These are phyloP conservation scores for Aureobasidium sp. DNA, from an alignment of 2,329 filamentous ascomycete genomes.

Conservation along the genomic window DNA sequence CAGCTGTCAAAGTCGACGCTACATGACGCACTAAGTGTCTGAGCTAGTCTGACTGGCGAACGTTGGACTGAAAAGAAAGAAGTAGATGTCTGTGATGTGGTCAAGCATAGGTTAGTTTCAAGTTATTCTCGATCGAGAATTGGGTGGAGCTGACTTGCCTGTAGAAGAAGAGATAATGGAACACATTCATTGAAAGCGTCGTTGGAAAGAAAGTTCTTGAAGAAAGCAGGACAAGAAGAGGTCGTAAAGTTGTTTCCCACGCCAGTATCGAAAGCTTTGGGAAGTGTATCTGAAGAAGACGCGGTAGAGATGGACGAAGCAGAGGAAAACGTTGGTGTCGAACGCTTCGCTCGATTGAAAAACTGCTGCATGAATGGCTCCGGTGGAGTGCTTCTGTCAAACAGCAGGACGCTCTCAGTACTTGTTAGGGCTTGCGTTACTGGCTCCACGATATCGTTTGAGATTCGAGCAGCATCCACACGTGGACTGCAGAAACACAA, in stretches of 20 bases:
- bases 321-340: constrained; percentile 8
- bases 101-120: background rate
- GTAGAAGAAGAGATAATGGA: constrained; percentile 75
- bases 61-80: constrained; percentile 76
- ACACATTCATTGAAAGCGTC: constrained; percentile 66
- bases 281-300: constrained; percentile 24
- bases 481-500: background rate
- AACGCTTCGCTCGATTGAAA: constrained; percentile 13
- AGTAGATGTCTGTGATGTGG: constrained; percentile 59
- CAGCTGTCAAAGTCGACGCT: constrained; percentile 60
- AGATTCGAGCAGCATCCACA: background rate
- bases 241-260: constrained; percentile 48
- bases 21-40: constrained; percentile 74
- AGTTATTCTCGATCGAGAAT: background rate
- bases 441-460: background rate
- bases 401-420: constrained; percentile 14
- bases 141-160: constrained; percentile 46
- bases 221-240: constrained; percentile 56
- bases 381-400: constrained; percentile 14
- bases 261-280: constrained; percentile 41
- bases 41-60: constrained; percentile 64
- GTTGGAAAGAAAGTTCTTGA: constrained; percentile 59
- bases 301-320: constrained; percentile 10
- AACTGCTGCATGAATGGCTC: background rate
- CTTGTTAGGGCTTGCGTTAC: background rate